Base-by-base conservation (phyloP, 352 stramenopile species). In the Phytophthora meadii region DNA sequence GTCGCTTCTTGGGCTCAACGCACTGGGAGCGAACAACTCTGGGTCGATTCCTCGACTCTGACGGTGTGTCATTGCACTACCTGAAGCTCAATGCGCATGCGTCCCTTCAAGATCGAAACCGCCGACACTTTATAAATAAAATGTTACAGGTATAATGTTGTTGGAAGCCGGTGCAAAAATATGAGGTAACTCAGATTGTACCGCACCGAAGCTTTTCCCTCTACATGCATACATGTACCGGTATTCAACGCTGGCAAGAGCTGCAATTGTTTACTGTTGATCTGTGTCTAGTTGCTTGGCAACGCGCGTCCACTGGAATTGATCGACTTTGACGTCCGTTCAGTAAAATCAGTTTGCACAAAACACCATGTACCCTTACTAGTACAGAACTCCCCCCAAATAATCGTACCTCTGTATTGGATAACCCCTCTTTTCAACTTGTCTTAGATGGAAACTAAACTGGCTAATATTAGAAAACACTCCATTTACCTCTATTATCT, bases 21-120 rank as follows among this genome's bases (percentile, higher is more conserved):
- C 64, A 50, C 65, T 79, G 25, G 79, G 76, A n/a, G 73, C 62
- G 54, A 92, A 90, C 15, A 89, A 60, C n/a, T 89, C 81, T 12
- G 71, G 69, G 53, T 89, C 76, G 4, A 81, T 56, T 12, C 68
- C 76, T 55, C 68, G 66, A 12, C 27, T 42, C 37, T 76, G 72
- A 12, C 70, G 74, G 36, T 82, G 73, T 63, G 77, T 87, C n/a
- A 27, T 54, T 44, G 34, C 17, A 41, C 22, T 1, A 39, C 15
- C 37, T 49, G 41, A 51, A 22, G 22, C 30, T 32, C 8, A 40
- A 50, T 59, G 30, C 27, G 15, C 19, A 15, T 58, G 60, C 66
- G 61, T 62, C 54, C 40, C 19, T 74, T 74, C 36, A 71, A 62
- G 66, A 70, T 66, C 50, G 54, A 60, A 54, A 50, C 49, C 15